These are phyloP conservation scores for Pythium rishiriense DNA, from an alignment of 352 stramenopile genomes.

Conservation along the genomic window DNA sequence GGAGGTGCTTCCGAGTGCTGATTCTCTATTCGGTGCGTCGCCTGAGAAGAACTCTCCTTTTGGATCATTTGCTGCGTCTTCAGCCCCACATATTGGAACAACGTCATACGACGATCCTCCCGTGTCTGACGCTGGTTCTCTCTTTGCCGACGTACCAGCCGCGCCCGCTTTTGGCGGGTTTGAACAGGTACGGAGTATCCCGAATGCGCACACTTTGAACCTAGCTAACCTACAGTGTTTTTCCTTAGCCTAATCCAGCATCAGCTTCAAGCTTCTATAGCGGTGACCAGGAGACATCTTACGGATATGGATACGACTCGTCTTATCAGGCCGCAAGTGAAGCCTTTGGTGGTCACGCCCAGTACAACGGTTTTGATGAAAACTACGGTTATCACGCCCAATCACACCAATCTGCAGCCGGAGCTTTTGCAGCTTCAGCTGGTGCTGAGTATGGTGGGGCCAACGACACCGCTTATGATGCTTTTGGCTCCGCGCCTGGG, in stretches of 20 bases:
- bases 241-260: conserved; percentile 17
- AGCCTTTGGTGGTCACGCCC: conserved; percentile 1
- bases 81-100: conserved; percentile 1
- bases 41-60: conserved; percentile 51
- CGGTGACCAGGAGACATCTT: neutral
- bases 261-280: conserved; percentile 24
- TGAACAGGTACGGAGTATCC: conserved; percentile 21
- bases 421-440: conserved; percentile 30
- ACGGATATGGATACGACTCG: conserved; percentile 9
- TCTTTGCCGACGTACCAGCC: conserved; percentile 52
- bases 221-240: conserved; percentile 23
- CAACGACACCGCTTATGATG: conserved; percentile 1
- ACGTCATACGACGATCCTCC: conserved; percentile 40
- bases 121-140: conserved; percentile 49
- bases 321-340: conserved; percentile 5
- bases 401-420: conserved; percentile 3
- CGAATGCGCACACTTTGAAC: conserved; percentile 11
- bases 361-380: conserved; percentile 1
- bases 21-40: conserved; percentile 65
- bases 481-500: conserved; percentile 4
- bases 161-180: conserved; percentile 34
- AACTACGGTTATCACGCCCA: neutral
- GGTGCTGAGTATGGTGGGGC: conserved; percentile 30
- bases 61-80: conserved; percentile 34
- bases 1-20: conserved; percentile 41